Percentiles rank a stretch among this genome's conserved stretches.
These are phyloP conservation scores for Globisporangium barbulae DNA, from an alignment of 352 stramenopile genomes.

Conservation along the genomic window DNA sequence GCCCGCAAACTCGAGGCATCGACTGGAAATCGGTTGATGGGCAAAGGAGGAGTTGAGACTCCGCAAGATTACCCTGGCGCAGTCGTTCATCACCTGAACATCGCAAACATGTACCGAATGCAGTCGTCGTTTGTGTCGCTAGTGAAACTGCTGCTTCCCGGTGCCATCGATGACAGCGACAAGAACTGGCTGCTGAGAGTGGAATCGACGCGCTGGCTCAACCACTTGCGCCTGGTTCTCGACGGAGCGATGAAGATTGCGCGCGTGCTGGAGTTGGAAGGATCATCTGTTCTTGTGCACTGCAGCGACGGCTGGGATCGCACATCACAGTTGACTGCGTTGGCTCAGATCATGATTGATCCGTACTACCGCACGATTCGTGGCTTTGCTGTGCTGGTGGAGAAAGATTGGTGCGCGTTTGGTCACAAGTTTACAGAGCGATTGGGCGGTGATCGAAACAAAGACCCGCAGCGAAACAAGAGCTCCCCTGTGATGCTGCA, in stretches of 20 bases:
- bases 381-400: conserved; percentile 76
- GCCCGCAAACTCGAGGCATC: conserved; percentile 87
- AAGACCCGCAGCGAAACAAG: conserved; percentile 73
- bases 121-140: conserved; percentile 71
- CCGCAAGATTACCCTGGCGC: conserved; percentile 77
- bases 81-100: conserved; percentile 83
- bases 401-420: conserved; percentile 88
- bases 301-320: conserved; percentile 89
- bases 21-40: conserved; percentile 87
- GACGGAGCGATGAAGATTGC: conserved; percentile 84
- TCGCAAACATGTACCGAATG: conserved; percentile 94
- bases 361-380: conserved; percentile 83
- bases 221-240: conserved; percentile 81
- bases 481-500: conserved; percentile 85
- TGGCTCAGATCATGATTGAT: conserved; percentile 88
- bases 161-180: conserved; percentile 60
- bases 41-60: conserved; percentile 89
- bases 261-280: conserved; percentile 79
- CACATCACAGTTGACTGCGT: conserved; percentile 67
- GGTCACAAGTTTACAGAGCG: conserved; percentile 83
- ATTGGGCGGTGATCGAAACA: conserved; percentile 62
- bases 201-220: conserved; percentile 80
- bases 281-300: conserved; percentile 78
- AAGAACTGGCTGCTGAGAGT: conserved; percentile 67
- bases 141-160: conserved; percentile 67